phyloP scores from a whole-genome alignment of 495 filamentous ascomycete genomes.

The Xylaria cubensis region DNA sequence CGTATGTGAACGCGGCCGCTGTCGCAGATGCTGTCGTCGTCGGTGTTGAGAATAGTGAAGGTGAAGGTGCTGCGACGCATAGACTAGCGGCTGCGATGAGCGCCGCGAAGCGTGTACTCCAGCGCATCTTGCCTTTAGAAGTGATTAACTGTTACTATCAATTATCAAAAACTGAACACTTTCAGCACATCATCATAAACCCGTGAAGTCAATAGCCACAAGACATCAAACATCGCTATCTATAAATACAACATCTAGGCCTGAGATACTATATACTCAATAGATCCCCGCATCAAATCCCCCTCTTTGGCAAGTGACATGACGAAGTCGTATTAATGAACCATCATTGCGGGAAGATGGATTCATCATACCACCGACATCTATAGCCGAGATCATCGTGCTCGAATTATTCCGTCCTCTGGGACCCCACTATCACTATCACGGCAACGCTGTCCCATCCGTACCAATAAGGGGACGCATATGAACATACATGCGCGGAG shows the following conservation, averaged over 20 bases:
- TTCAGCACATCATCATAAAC: background rate
- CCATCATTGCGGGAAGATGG: background rate
- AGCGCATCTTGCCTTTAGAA: constrained; percentile 10
- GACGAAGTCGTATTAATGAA: constrained; percentile 13
- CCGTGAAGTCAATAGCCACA: background rate
- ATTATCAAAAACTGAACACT: background rate
- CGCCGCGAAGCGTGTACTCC: constrained; percentile 11
- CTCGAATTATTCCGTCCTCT: constrained; percentile 15
- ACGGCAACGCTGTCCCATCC: background rate
- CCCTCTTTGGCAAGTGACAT: constrained; percentile 14
- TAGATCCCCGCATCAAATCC: constrained; percentile 12
- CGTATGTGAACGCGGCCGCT: constrained; percentile 33
- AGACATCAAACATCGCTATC: background rate
- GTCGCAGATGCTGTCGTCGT: background rate
- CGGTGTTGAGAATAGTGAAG: background rate
- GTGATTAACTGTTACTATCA: background rate
- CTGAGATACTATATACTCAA: background rate
- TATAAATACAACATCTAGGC: background rate
- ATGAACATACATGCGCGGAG: background rate
- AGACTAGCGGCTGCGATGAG: background rate
- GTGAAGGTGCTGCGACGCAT: background rate
- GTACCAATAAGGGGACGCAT: background rate
- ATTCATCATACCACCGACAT: constrained; percentile 4
- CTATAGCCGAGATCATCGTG: constrained; percentile 23
- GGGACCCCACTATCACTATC: background rate